These are phyloP conservation scores for Physocladia obscura DNA, from an alignment of 192 early-diverging fungal species.

Conservation along the genomic window DNA sequence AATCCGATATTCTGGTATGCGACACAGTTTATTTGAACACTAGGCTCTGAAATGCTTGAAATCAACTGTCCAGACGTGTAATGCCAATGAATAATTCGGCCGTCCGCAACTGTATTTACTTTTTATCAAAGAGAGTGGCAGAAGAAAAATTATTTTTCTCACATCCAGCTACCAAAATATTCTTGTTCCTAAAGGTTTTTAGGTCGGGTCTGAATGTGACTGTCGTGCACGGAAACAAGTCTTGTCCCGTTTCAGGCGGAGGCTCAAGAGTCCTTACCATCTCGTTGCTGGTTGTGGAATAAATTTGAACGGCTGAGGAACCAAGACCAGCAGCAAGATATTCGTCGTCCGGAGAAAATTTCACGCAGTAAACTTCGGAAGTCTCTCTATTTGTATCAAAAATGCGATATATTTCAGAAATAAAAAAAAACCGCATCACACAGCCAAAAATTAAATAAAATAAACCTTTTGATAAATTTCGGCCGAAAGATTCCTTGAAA, in stretches of 20 bases:
- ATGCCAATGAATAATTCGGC: slow-evolving; percentile 54
- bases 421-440: background rate
- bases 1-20: slow-evolving; percentile 26
- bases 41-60: slow-evolving; percentile 37
- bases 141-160: slow-evolving; percentile 22
- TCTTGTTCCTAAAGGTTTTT: slow-evolving; percentile 39
- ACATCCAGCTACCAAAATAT: slow-evolving; percentile 56
- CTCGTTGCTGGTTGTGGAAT: slow-evolving; percentile 36
- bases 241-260: slow-evolving; percentile 12
- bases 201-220: slow-evolving; percentile 49
- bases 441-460: background rate
- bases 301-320: slow-evolving; percentile 38
- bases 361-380: slow-evolving; percentile 47
- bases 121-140: background rate
- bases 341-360: slow-evolving; percentile 53
- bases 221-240: slow-evolving; percentile 44
- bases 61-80: slow-evolving; percentile 47
- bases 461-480: slow-evolving; percentile 29
- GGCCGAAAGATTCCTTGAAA: slow-evolving; percentile 30
- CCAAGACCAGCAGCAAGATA: slow-evolving; percentile 46
- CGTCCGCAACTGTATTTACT: slow-evolving; percentile 47
- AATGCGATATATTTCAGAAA: background rate
- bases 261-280: slow-evolving; percentile 6
- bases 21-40: slow-evolving; percentile 44
- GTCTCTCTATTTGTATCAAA: slow-evolving; percentile 33